These are phyloP conservation scores for Calonectria pseudoreteaudii DNA, from an alignment of 2,329 filamentous ascomycete species.

Conservation along the genomic window DNA sequence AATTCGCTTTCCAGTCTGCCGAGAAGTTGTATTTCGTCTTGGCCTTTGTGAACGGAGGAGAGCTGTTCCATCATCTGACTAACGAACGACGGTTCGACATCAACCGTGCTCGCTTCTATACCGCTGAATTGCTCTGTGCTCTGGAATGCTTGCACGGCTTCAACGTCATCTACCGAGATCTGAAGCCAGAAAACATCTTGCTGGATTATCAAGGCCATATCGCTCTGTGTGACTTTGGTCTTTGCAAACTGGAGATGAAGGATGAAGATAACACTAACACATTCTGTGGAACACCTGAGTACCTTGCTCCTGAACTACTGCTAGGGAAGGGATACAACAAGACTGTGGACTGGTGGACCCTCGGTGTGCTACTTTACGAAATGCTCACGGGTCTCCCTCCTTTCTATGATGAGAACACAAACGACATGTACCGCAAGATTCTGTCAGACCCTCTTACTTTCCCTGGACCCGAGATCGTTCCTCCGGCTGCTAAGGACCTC, in stretches of 20 bases:
- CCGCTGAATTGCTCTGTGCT: conserved; percentile 92
- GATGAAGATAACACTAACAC: conserved; percentile 98
- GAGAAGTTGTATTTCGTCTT: conserved; percentile 97
- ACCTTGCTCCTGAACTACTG: conserved; percentile 91
- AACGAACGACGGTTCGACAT: conserved; percentile 97
- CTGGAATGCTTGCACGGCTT: conserved; percentile 96
- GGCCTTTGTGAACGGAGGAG: conserved; percentile 96
- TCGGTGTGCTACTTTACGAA: conserved; percentile 95
- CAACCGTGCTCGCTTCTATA: conserved; percentile 95
- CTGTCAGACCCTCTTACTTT: conserved; percentile 93
- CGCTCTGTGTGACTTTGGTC: conserved; percentile 94
- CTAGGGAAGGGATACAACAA: conserved; percentile 96
- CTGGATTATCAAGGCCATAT: conserved; percentile 97
- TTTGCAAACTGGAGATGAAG: conserved; percentile 99
- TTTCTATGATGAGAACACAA: conserved; percentile 98
- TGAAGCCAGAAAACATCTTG: conserved; percentile 89
- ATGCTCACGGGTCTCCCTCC: conserved; percentile 97
- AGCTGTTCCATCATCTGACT: conserved; percentile 95
- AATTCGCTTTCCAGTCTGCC: conserved; percentile 97
- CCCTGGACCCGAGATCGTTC: conserved; percentile 81
- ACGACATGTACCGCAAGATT: conserved; percentile 99
- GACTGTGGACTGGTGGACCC: conserved; percentile 99
- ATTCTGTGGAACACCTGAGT: conserved; percentile 97
- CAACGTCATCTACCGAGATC: conserved; percentile 89
- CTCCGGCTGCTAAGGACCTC: conserved; percentile 90